A percentile compares a stretch with the other conserved stretches of the same genome.
Evolutionary conservation across 345 rosid species (phyloP).

Genomic region (Clarkia xantiana): DNA sequence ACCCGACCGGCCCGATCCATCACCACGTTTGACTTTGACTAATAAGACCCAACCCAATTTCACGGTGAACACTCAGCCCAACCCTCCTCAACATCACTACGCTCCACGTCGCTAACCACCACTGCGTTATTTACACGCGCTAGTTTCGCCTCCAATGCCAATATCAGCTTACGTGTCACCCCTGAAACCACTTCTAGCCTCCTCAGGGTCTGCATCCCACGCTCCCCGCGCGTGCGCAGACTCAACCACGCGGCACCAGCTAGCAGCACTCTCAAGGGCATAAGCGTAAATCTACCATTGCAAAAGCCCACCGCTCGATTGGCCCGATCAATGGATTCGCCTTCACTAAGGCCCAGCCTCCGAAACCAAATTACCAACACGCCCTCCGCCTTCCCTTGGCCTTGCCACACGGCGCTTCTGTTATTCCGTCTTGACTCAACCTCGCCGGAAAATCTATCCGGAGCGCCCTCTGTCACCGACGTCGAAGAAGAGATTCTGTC

Average conservation of each 20-base stretch:
- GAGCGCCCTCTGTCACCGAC: constrained; percentile 7
- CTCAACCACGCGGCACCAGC: constrained; percentile 40
- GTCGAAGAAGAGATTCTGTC: constrained; percentile 3
- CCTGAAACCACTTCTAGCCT: constrained; percentile 22
- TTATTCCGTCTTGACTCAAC: background rate
- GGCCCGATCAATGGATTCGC: constrained; percentile 11
- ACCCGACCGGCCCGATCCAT: too few relatives aligned
- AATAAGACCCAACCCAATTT: background rate
- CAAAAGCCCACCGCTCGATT: constrained; percentile 14
- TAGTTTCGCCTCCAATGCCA: constrained; percentile 17
- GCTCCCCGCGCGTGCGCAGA: constrained; percentile 13
- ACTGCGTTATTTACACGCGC: constrained; percentile 11
- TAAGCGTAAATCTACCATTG: constrained; percentile 7
- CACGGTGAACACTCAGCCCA: constrained; percentile 27
- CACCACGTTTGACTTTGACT: too few relatives aligned
- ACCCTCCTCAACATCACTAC: constrained; percentile 19
- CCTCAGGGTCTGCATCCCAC: constrained; percentile 19
- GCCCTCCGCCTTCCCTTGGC: constrained; percentile 13
- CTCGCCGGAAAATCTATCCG: constrained; percentile 4
- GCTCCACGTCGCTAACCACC: constrained; percentile 1
- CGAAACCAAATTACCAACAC: constrained; percentile 23
- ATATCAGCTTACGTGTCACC: constrained; percentile 28
- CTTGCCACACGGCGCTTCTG: background rate
- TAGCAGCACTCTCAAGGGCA: constrained; percentile 18
- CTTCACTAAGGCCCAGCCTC: constrained; percentile 16